Evolutionary conservation across 768 basidiomycete species (phyloP), one percentile per base, ranked within the genome.

Genomic region (Mycena crocata): DNA sequence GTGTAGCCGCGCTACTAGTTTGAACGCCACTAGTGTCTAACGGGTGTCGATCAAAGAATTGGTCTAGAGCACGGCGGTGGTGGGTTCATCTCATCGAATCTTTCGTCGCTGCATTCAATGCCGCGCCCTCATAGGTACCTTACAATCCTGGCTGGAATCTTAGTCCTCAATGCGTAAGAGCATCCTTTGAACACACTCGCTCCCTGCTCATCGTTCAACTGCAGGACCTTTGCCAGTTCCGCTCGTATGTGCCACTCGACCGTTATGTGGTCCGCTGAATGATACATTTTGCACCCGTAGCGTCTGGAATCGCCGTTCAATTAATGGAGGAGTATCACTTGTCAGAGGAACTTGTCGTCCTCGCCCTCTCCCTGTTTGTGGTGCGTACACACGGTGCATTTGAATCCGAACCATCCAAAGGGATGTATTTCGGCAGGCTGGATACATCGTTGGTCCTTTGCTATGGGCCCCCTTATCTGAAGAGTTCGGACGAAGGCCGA

Each of bases 281-380:
- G 55, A n/a, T n/a, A n/a, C n/a, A n/a, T 13, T 26, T 23, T 19
- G 52, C 45, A 4, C 5, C 19, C 37, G 31, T 52, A 84, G 81
- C 89, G 2, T 80, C 87, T 28, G 83, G 85, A 8, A 79, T 89
- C 61, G 76, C 85, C 31, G 74, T 77, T 2, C 72, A 81, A 21
- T 72, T 91, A 40, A 80, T 79, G 66, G 60, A 80, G 9, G 75
- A 86, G 34, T 89, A 89, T 66, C 68, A 78, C 13, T 81, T 90
- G 73, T 82, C 84, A 9, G 24, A 77, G 31, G 88, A 86, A 72
- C 81, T 88, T 30, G 87, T 80, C 6, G 83, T 81, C 13, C 80
- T 91, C 48, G 85, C 84, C 0, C 81, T 91, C 32, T 85, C 90
- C 3, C 81, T 91, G 5, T 91, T 90, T 74, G 84, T 91, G 19